phyloP scores from a whole-genome alignment of 208 protist species.

The Leishmania turanica region DNA sequence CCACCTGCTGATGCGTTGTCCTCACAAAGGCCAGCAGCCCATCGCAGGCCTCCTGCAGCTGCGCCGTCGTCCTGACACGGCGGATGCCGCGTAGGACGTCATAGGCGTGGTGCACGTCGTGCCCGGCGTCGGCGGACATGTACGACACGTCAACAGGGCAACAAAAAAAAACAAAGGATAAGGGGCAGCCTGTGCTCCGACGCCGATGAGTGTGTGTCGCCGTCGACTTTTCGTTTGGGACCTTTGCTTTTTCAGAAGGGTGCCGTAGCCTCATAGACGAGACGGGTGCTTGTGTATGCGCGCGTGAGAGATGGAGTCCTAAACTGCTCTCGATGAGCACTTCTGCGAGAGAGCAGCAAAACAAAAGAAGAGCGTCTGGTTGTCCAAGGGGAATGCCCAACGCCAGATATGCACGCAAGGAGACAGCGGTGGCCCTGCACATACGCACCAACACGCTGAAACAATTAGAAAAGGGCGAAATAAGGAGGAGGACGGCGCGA shows the following conservation, averaged over 20 bases:
- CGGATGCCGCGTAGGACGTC: conserved; percentile 29
- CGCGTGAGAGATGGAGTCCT: neutral
- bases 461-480: neutral
- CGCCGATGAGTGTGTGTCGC: neutral
- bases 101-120: conserved; percentile 20
- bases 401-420: neutral
- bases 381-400: neutral
- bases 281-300: neutral
- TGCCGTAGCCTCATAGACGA: neutral
- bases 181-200: neutral
- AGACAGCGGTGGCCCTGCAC: neutral
- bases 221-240: neutral
- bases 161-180: conserved; percentile 16
- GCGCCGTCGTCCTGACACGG: conserved; percentile 24
- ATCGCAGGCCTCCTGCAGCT: conserved; percentile 31
- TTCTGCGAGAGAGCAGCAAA: neutral
- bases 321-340: neutral
- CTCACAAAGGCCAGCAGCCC: conserved; percentile 20
- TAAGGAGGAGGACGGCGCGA: neutral
- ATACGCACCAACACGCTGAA: neutral
- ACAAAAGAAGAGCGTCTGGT: neutral
- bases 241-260: neutral
- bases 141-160: conserved; percentile 7
- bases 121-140: conserved; percentile 6
- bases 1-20: conserved; percentile 6